phyloP scores from a whole-genome alignment of 306 rosid species.

The Trifolium subterraneum region DNA sequence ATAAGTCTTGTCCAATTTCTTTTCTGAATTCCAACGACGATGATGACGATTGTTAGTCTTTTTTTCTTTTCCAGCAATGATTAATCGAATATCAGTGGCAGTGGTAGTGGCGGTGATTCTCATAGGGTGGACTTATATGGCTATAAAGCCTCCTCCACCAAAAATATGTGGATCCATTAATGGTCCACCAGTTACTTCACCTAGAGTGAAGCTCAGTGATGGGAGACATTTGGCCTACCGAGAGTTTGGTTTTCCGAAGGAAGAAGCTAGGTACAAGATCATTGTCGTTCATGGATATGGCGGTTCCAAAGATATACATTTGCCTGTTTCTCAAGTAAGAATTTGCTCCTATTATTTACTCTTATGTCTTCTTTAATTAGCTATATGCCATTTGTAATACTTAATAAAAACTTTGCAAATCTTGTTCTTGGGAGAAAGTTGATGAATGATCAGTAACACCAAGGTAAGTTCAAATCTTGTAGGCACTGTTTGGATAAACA shows the following conservation, averaged over 20 bases:
- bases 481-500: neutral
- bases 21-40: no score
- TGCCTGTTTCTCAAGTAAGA: constrained; percentile 67
- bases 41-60: neutral
- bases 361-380: neutral
- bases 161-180: constrained; percentile 63
- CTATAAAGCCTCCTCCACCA: constrained; percentile 67
- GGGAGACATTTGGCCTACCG: constrained; percentile 84
- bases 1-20: no score
- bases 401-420: neutral
- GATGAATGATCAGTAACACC: neutral
- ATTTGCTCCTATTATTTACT: constrained; percentile 2
- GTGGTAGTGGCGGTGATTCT: constrained; percentile 60
- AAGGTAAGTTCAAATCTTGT: neutral
- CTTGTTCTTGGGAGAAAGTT: neutral
- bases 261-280: constrained; percentile 70
- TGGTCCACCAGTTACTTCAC: constrained; percentile 72
- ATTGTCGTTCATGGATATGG: constrained; percentile 66
- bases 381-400: neutral
- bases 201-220: constrained; percentile 70
- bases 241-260: constrained; percentile 71
- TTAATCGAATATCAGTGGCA: constrained; percentile 56
- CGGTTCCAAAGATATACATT: constrained; percentile 57
- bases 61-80: constrained; percentile 53
- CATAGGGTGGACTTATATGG: constrained; percentile 60